Evolutionary conservation across 208 protist genomes (phyloP).

Genomic region (Leishmania lainsoni): DNA sequence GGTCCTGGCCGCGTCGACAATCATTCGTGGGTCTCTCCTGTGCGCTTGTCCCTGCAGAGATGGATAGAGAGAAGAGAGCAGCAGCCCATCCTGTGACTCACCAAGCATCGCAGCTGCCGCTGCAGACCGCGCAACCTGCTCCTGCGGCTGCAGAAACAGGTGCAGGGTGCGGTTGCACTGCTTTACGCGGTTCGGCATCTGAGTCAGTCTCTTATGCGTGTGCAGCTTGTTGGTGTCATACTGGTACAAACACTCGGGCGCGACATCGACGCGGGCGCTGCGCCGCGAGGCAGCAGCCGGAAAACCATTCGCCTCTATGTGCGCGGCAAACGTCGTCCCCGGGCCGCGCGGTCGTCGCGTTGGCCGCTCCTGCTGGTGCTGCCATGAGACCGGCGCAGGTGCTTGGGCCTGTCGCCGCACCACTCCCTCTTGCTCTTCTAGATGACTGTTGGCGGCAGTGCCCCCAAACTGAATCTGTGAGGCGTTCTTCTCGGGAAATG

Average conservation of each 20-base stretch:
- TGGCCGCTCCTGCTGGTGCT: background rate
- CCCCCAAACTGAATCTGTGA: constrained; percentile 15
- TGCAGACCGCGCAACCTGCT: constrained; percentile 4
- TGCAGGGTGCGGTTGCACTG: constrained; percentile 24
- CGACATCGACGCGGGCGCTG: constrained; percentile 15
- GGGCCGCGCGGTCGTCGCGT: constrained; percentile 39
- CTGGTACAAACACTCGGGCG: constrained; percentile 17
- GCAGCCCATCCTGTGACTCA: background rate
- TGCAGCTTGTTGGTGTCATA: constrained; percentile 16
- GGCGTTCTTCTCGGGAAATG: constrained; percentile 10
- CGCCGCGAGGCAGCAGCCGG: constrained; percentile 23
- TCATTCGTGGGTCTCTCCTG: background rate
- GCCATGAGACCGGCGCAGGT: background rate
- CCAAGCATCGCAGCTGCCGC: constrained; percentile 1
- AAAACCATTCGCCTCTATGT: constrained; percentile 52
- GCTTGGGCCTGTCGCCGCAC: background rate
- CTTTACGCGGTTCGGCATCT: constrained; percentile 14
- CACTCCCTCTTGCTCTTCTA: background rate
- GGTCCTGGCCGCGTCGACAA: background rate
- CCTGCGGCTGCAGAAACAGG: constrained; percentile 28
- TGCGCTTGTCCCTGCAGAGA: background rate
- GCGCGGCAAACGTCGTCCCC: constrained; percentile 36
- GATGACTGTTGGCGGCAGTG: background rate
- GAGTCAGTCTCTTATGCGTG: constrained; percentile 23
- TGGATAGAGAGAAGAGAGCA: background rate